These are phyloP conservation scores for Tolypocladium endophyticum DNA, from an alignment of 2,329 filamentous ascomycete species.

Conservation along the genomic window DNA sequence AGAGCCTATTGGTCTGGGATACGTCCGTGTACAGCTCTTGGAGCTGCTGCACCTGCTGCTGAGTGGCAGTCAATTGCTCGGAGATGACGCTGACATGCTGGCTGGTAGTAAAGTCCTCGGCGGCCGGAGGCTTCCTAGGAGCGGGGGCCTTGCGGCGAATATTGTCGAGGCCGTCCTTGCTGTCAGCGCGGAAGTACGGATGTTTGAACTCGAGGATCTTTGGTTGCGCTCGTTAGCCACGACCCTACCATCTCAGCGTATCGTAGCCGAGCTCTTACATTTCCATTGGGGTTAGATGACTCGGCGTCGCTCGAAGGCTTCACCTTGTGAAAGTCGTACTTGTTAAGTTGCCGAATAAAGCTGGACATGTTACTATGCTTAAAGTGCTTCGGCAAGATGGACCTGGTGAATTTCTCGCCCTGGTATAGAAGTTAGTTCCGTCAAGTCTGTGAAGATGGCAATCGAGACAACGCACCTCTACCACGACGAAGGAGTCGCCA, in stretches of 20 bases:
- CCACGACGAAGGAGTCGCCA: constrained; percentile 90
- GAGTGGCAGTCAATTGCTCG: constrained; percentile 78
- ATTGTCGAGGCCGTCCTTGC: constrained; percentile 92
- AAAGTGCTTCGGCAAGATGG: constrained; percentile 94
- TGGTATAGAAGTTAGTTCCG: constrained; percentile 27
- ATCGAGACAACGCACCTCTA: constrained; percentile 57
- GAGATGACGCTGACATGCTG: constrained; percentile 87
- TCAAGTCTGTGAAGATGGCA: background rate
- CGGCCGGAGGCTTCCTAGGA: constrained; percentile 60
- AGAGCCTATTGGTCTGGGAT: constrained; percentile 48
- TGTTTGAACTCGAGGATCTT: constrained; percentile 77
- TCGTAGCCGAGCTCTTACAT: constrained; percentile 16
- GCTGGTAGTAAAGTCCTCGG: constrained; percentile 65
- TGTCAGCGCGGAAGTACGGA: constrained; percentile 89
- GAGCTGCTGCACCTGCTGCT: constrained; percentile 82
- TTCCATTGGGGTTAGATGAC: constrained; percentile 21
- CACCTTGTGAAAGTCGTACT: constrained; percentile 98
- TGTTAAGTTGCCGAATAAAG: constrained; percentile 91
- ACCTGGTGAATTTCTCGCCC: constrained; percentile 98
- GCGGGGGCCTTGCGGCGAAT: constrained; percentile 93
- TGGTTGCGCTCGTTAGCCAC: constrained; percentile 14
- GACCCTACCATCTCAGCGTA: background rate
- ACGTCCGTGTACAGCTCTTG: constrained; percentile 80
- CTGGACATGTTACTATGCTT: constrained; percentile 98
- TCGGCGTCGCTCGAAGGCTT: constrained; percentile 37